These are phyloP conservation scores for Obba rivulosa DNA, from an alignment of 768 basidiomycete species.

Conservation along the genomic window DNA sequence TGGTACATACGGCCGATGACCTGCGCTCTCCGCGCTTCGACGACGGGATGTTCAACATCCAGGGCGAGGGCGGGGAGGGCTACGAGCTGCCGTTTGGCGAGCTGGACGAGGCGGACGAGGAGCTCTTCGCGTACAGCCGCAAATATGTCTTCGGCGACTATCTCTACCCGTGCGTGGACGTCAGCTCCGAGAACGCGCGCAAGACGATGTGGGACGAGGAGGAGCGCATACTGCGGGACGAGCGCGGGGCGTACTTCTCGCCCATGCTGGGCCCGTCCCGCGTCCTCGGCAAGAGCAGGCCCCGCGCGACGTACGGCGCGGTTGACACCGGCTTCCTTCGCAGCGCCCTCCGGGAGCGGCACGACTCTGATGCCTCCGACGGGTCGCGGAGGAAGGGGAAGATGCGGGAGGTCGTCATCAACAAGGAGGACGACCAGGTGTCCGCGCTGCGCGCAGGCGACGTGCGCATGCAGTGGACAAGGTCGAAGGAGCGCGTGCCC, in stretches of 20 bases:
- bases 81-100: slow-evolving; percentile 66
- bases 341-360: slow-evolving; percentile 6
- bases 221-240: slow-evolving; percentile 73
- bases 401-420: slow-evolving; percentile 31
- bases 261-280: slow-evolving; percentile 46
- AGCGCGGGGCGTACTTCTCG: slow-evolving; percentile 68
- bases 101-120: slow-evolving; percentile 66
- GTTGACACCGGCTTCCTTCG: slow-evolving; percentile 22
- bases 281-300: slow-evolving; percentile 18
- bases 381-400: slow-evolving; percentile 16
- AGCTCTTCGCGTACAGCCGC: slow-evolving; percentile 69
- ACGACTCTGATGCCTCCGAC: slow-evolving; percentile 14
- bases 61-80: slow-evolving; percentile 30
- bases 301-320: slow-evolving; percentile 48
- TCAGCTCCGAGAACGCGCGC: slow-evolving; percentile 70
- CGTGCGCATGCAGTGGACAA: slow-evolving; percentile 45
- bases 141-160: slow-evolving; percentile 87
- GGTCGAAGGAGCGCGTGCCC: slow-evolving; percentile 11
- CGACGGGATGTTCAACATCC: slow-evolving; percentile 10
- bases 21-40: slow-evolving; percentile 30
- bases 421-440: slow-evolving; percentile 40
- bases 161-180: slow-evolving; percentile 85
- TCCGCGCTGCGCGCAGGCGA: slow-evolving; percentile 29
- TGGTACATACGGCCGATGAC: slow-evolving; percentile 63
- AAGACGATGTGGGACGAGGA: slow-evolving; percentile 76